These are phyloP conservation scores for Corniculantispora saksenae DNA, from an alignment of 2,329 filamentous ascomycete species.

Conservation along the genomic window DNA sequence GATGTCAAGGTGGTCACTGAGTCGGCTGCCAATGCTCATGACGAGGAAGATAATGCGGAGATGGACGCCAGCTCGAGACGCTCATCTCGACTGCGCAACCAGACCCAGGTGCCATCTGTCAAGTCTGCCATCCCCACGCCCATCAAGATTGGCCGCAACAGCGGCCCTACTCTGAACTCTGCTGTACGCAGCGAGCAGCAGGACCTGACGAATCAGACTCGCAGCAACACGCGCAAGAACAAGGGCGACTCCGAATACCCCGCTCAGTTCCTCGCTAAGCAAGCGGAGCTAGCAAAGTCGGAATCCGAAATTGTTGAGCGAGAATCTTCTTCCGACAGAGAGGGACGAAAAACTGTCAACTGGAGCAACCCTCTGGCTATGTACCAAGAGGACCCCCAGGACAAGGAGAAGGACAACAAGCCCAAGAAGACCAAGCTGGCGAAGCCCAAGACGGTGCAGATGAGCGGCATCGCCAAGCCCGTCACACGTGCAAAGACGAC, in stretches of 20 bases:
- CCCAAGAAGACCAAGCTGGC: conserved; percentile 14
- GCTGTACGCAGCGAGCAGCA: conserved; percentile 34
- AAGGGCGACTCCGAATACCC: conserved; percentile 38
- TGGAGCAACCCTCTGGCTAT: conserved; percentile 37
- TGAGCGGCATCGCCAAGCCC: conserved; percentile 34
- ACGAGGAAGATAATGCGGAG: conserved; percentile 23
- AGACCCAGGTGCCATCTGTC: conserved; percentile 18
- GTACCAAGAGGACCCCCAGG: conserved; percentile 26
- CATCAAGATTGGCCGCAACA: conserved; percentile 33
- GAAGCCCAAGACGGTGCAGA: conserved; percentile 17
- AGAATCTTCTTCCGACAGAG: conserved; percentile 21
- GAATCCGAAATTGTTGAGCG: conserved; percentile 25
- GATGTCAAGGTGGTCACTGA: neutral
- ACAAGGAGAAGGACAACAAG: conserved; percentile 27
- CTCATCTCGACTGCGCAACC: conserved; percentile 35
- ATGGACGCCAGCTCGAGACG: conserved; percentile 28
- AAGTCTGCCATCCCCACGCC: conserved; percentile 39
- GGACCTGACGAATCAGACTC: conserved; percentile 32
- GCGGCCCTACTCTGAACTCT: conserved; percentile 25
- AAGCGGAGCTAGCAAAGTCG: conserved; percentile 26
- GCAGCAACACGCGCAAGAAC: conserved; percentile 38
- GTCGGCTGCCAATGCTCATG: neutral
- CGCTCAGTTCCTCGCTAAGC: conserved; percentile 35
- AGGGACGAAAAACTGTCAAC: conserved; percentile 33
- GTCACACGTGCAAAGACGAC: conserved; percentile 21